Percentiles rank a stretch among this genome's conserved stretches.
Conservation (phyloP, 1,284 basidiomycete genomes). For the Malassezia yamatoensis region DNA sequence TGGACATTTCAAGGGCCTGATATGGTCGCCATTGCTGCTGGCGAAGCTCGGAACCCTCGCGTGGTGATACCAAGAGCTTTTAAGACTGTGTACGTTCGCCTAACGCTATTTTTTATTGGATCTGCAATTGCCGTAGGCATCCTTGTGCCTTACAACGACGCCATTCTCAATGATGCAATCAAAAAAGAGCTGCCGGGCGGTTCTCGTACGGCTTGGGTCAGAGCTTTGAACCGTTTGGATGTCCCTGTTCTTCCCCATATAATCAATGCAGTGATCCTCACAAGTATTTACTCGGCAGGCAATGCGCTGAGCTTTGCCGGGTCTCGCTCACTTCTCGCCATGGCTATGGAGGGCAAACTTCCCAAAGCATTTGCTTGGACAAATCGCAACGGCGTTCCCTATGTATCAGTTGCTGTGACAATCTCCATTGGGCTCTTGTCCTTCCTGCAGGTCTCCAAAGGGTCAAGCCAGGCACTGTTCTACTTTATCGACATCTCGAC, state of each 20-base stretch:
- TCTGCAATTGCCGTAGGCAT: constrained; percentile 50
- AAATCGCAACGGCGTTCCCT: background rate
- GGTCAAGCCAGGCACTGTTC: constrained; percentile 56
- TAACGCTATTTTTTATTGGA: constrained; percentile 49
- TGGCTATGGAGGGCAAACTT: constrained; percentile 65
- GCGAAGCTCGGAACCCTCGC: constrained; percentile 51
- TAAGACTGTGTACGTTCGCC: constrained; percentile 42
- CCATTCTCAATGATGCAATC: constrained; percentile 14
- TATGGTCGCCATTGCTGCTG: constrained; percentile 70
- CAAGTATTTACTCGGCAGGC: constrained; percentile 72
- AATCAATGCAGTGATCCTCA: constrained; percentile 68
- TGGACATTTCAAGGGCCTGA: constrained; percentile 75
- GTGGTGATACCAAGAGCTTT: constrained; percentile 33
- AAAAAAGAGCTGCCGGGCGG: background rate
- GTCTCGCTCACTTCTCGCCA: constrained; percentile 63
- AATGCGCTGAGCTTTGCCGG: constrained; percentile 71
- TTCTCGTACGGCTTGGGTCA: background rate
- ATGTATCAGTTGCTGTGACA: background rate
- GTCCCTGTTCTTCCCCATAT: constrained; percentile 23
- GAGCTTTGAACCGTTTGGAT: background rate
- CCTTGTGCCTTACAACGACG: constrained; percentile 33
- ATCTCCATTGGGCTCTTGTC: constrained; percentile 53
- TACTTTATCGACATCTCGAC: constrained; percentile 57
- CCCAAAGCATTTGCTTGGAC: constrained; percentile 49
- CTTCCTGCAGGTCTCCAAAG: constrained; percentile 53